Base-by-base conservation (phyloP, 345 rosid species). In the Citrus mangshanensis region DNA sequence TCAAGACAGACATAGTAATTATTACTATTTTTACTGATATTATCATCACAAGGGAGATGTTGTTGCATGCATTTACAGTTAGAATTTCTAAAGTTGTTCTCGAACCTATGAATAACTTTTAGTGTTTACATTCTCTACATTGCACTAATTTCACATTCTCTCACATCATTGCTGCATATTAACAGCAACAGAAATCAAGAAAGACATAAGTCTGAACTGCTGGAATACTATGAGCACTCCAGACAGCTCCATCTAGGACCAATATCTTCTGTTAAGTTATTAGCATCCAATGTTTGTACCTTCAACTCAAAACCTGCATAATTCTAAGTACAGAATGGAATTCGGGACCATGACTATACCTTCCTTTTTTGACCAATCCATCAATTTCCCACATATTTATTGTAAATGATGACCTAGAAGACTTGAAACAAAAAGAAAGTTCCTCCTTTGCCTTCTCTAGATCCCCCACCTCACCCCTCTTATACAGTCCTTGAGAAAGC, bases 351-450 rank as follows among this genome's bases (percentile, higher is more conserved):
- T 58, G 21, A 54, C 7, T 81, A 55, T 82, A 95, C 99, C 94
- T 95, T 87, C 98, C 98, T 79, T 94, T 93, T 84, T 90, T 94
- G 60, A 91, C 97, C 97, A 92, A 89, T 84, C 98, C 96, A 89
- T 95, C 99, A 76, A 96, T 96, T 90, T 96, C 99, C 99, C 99
- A 96, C 99, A 94, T 94, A 79, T 94, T 90, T 86, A 95, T 92
- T 18, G 99, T 95, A 82, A 95, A 95, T 83, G 91, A 82, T 49
- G 99, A 96, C 70, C 98, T 89, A 71, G 95, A 91, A 68, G 99
- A 94, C 84, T 86, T 94, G 86, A 96, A 94, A 83, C 98, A 94
- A 84, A 96, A 96, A 51, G 98, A 89, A 74, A 96, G 95, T 81
- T 91, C 98, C 38, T 95, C 98, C 85, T 93, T 94, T 79, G 98